Percentiles rank a stretch among this genome's conserved stretches.
These are phyloP conservation scores for Aspergillus sp. DNA, from an alignment of 2,329 filamentous ascomycete genomes.

Conservation along the genomic window DNA sequence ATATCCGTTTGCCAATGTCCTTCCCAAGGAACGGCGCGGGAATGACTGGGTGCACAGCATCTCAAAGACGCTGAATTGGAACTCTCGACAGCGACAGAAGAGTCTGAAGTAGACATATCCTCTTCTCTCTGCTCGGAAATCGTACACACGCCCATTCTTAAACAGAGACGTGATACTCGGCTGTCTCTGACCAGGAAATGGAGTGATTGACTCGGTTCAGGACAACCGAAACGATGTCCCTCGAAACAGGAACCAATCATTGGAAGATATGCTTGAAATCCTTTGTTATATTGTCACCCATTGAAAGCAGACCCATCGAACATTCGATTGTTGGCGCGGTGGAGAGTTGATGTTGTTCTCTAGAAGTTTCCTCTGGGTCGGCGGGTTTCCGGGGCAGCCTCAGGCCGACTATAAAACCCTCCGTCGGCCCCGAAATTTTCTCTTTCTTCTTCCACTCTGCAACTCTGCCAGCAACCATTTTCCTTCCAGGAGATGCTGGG, in stretches of 20 bases:
- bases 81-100: conserved; percentile 48
- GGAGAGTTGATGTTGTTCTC: conserved; percentile 16
- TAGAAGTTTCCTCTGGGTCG: conserved; percentile 29
- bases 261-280: too few relatives aligned
- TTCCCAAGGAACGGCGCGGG: conserved; percentile 43
- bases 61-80: conserved; percentile 52
- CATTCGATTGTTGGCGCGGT: neutral
- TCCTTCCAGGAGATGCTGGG: neutral
- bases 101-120: conserved; percentile 25
- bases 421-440: conserved; percentile 25
- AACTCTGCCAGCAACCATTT: neutral
- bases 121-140: neutral
- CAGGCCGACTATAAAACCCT: conserved; percentile 30
- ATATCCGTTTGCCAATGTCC: conserved; percentile 52
- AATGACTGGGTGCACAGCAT: conserved; percentile 53
- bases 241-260: too few relatives aligned
- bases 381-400: conserved; percentile 33
- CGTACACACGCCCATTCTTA: too few relatives aligned
- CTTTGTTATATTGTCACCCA: too few relatives aligned
- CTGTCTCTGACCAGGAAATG: too few relatives aligned
- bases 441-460: conserved; percentile 11
- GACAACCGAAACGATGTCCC: too few relatives aligned
- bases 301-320: neutral
- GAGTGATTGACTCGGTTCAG: too few relatives aligned
- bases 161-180: too few relatives aligned